Evolutionary conservation across 176 grass and related monocot species (phyloP), one percentile per base, ranked within the genome.

Genomic region (Alopecurus myosuroides): DNA sequence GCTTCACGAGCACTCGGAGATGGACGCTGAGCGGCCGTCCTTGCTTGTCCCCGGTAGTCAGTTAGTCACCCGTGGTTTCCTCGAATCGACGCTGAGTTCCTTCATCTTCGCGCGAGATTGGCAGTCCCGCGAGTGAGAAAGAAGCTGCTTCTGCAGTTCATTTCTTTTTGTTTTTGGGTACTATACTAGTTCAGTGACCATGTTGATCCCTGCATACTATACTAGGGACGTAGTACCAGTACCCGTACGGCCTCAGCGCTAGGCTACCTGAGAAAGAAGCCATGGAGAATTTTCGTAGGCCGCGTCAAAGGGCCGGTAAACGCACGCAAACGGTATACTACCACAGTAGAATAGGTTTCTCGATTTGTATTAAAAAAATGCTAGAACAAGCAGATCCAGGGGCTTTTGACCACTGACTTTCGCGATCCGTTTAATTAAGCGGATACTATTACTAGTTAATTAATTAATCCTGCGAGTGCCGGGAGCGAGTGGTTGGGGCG

Each of bases 351-450:
- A 75, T 46, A 39, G 67, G 70, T 23, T 20, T 85, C 46, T 41
- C 73, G 18, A 39, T 49, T 72, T 75, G n/a, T 44, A 25, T 1
- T 49, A 8, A 48, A 11, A 48, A 8, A 65, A 15, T 28, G 65
- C 49, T 9, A 56, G 23, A 75, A 33, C 35, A 55, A 8, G 74
- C 65, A 78, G 84, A 87, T 83, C 75, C 82, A 33, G 74, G 72
- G 57, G 46, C 76, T 90, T 90, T 84, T 76, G 80, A 76, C 76
- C 23, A 33, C 19, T 64, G 33, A 17, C 29, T 76, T 46, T 0
- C 9, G 55, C 15, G 31, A 74, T 66, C 9, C 29, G 31, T 56
- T 87, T 86, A 25, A 70, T 83, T 33, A 11, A 48, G 4, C 45
- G 39, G 36, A 11, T 37, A 7, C 28, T 58, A 36, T n/a, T 44